Evolutionary conservation across 1,139 yeast species (phyloP), one percentile per base, ranked within the genome.

Genomic region (Suhomyces chickasaworum): DNA sequence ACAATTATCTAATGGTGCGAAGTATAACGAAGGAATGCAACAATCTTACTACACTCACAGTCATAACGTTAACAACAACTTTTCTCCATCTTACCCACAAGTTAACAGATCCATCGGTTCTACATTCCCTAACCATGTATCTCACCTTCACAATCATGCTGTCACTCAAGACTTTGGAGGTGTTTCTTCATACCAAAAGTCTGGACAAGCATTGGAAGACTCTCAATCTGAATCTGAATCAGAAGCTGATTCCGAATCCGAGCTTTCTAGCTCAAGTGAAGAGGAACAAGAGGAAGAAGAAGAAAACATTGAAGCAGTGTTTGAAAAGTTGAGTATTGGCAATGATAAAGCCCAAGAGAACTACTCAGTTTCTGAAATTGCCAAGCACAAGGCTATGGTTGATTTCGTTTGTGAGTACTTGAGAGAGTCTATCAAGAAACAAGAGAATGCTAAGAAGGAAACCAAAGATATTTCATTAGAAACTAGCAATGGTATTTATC

Each of bases 321-420:
- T 66, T 41, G 39, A 47, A 30, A 56, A 59, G 34, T 60, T 68
- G 48, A 50, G 61, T 7, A 42, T 67, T 39, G 34, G 41, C 13
- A 53, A 51, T 10, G 44, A 56, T n/a, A n/a, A n/a, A n/a, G n/a
- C n/a, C 17, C 37, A 38, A 37, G 44, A 50, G 22, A 54, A 54
- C 7, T 63, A 61, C 45, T 61, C 64, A 38, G 52, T 60, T 34
- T 61, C 61, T 21, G 68, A 64, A 27, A 68, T 73, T 44, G 58
- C 56, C 42, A 71, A 62, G 56, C 80, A 75, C 56, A 70, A 66
- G 49, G 65, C 64, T 34, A 65, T 75, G 70, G 59, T 75, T 22
- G 48, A 53, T 18, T 46, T 61, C 55, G 75, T 71, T 31, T 58
- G 67, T 44, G 57, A 54, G 17, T 63, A 62, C 55, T 65, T 71